Base-by-base conservation (phyloP, 768 basidiomycete genomes). In the Phlebiopsis gigantea region DNA sequence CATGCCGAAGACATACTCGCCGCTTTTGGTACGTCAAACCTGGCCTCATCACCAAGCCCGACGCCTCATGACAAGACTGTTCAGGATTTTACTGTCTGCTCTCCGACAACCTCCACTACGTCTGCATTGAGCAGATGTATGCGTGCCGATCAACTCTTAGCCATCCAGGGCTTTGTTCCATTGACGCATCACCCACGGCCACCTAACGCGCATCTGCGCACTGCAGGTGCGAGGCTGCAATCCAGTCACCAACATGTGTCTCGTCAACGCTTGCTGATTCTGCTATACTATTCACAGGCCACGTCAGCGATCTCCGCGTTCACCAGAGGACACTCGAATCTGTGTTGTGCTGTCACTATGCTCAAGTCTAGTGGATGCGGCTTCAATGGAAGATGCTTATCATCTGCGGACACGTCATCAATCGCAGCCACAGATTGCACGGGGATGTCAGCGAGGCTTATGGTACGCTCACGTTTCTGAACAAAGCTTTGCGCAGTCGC, bases 131-230 rank as follows among this genome's bases (percentile, higher is more conserved):
- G 30, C 64, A 57, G 46, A 63, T 61, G 53, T 65, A 61, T 25
- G 60, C 53, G 47, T 6, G 56, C 54, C 10, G 63, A 66, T 60
- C 74, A 76, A 45, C 66, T 82, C 17, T 72, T 82, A 7, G 84
- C 88, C 7, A 79, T 91, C 61, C 85, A 80, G 61, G 76, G 79
- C 4, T 96, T 96, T 63, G 90, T 96, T 64, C 72, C 73, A 52
- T 67, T 56, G 14, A 22, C 56, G 34, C 47, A 10, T 24, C 42
- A 19, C 30, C 29, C 8, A 26, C 46, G n/a, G 25, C 44, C 12
- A 52, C 8, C n/a, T 41, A 19, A 8, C 25, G 19, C 14, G 48
- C 39, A 26, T 41, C 63, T 15, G 39, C 59, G 4, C 55, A 65
- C n/a, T 61, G 59, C 39, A 51, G 49, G 54, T 66, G 64, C 51